Conservation (phyloP, 1,284 basidiomycete genomes). For the Sporisorium reilianum region DNA sequence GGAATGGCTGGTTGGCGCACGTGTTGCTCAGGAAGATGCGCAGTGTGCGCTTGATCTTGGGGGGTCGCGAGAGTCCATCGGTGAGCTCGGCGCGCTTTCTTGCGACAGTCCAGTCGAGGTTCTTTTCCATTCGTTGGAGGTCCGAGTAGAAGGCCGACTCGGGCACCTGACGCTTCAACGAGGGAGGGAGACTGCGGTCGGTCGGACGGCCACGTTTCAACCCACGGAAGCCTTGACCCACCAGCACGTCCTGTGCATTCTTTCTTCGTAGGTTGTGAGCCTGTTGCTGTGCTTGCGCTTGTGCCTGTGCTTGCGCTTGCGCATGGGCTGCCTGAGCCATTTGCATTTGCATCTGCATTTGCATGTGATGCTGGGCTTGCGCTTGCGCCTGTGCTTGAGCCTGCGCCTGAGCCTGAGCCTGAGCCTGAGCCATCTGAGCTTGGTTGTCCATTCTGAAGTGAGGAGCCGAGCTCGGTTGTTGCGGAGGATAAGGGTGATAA, state of each 20-base stretch:
- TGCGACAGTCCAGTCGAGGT: constrained; percentile 93
- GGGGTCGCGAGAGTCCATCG: constrained; percentile 67
- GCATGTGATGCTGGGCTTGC: constrained; percentile 47
- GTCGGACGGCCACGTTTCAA: constrained; percentile 81
- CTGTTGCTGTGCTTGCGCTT: constrained; percentile 56
- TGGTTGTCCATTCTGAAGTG: constrained; percentile 39
- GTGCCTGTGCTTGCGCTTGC: constrained; percentile 49
- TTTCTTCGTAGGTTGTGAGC: constrained; percentile 47
- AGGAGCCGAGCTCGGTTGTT: constrained; percentile 2
- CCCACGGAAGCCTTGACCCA: constrained; percentile 62
- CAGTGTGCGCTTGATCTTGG: constrained; percentile 79
- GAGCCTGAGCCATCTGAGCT: constrained; percentile 39
- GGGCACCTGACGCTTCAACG: constrained; percentile 73
- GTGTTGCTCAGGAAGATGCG: constrained; percentile 91
- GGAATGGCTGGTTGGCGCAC: constrained; percentile 78
- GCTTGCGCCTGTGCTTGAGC: constrained; percentile 61
- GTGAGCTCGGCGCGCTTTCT: constrained; percentile 84
- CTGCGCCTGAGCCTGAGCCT: constrained; percentile 49
- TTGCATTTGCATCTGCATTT: constrained; percentile 46
- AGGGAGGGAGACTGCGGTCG: constrained; percentile 82
- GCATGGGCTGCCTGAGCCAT: constrained; percentile 27
- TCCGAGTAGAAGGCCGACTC: constrained; percentile 83
- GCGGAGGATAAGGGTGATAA: constrained; percentile 23
- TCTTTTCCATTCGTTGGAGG: constrained; percentile 87
- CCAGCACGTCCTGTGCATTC: constrained; percentile 58